A percentile compares a stretch with the other conserved stretches of the same genome.
phyloP scores from a whole-genome alignment of 352 stramenopile species.

The Globisporangium camurandrum region DNA sequence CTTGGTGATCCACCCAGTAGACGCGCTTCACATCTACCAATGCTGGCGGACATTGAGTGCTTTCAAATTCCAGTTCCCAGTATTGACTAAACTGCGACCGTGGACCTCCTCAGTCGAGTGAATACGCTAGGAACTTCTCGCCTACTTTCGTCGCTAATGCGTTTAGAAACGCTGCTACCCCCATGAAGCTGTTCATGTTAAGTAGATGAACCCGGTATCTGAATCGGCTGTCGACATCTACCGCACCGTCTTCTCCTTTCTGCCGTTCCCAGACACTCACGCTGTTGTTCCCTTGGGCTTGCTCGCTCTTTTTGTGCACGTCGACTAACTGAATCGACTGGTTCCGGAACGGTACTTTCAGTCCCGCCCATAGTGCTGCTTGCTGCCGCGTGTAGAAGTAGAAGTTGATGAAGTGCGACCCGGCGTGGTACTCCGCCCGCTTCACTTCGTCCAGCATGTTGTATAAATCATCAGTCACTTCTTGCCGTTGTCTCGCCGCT shows the following conservation, averaged over 20 bases:
- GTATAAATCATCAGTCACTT: neutral
- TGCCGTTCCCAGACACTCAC: neutral
- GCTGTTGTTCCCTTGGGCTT: neutral
- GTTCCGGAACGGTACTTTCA: neutral
- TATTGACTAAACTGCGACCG: neutral
- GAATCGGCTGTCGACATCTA: neutral
- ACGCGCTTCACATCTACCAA: neutral
- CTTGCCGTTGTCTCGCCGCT: neutral
- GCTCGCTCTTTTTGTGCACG: neutral
- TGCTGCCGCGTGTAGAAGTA: neutral
- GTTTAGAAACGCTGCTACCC: neutral
- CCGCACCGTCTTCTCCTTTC: neutral
- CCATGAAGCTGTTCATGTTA: neutral
- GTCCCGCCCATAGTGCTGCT: neutral
- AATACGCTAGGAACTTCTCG: neutral
- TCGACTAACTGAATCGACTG: neutral
- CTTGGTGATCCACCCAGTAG: neutral
- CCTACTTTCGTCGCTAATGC: neutral
- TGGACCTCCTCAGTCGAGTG: neutral
- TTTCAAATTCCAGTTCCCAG: neutral
- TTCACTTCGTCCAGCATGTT: neutral
- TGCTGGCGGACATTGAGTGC: neutral
- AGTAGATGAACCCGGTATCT: neutral
- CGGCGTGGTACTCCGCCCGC: neutral
- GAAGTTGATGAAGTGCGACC: neutral